Evolutionary conservation across 495 filamentous ascomycete species (phyloP).

Genomic region (Chaetomium tenue): DNA sequence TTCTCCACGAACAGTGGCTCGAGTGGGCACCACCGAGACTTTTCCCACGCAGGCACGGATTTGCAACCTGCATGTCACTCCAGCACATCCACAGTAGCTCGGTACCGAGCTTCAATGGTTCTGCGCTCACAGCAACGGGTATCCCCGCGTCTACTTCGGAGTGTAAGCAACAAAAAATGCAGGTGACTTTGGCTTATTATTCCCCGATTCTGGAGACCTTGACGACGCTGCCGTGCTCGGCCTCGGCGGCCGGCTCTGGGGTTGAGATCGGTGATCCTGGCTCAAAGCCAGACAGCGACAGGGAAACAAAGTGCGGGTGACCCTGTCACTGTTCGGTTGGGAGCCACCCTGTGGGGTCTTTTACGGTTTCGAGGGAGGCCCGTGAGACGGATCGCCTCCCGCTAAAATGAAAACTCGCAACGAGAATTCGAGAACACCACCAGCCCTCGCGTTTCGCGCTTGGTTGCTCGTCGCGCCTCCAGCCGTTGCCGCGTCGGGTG

Average conservation of each 20-base stretch:
- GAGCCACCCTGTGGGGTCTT: not conserved
- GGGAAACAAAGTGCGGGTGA: not conserved
- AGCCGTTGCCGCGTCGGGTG: not conserved
- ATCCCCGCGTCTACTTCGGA: constrained; percentile 3
- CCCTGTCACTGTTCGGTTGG: constrained; percentile 6
- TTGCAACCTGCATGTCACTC: constrained; percentile 7
- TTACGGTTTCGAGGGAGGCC: not conserved
- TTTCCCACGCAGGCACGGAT: not conserved
- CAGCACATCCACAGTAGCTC: not conserved
- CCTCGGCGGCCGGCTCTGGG: not conserved
- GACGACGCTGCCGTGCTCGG: not conserved
- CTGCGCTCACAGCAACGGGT: constrained; percentile 16
- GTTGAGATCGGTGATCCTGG: constrained; percentile 7
- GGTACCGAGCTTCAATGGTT: not conserved
- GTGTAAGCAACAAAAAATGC: too few relatives aligned
- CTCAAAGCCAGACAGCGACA: not conserved
- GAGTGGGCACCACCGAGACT: constrained; percentile 17
- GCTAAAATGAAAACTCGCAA: constrained; percentile 10
- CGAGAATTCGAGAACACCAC: not conserved
- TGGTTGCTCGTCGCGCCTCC: constrained; percentile 3
- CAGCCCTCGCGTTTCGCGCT: constrained; percentile 20
- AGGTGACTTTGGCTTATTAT: too few relatives aligned
- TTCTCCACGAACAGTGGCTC: constrained; percentile 8
- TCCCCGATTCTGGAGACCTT: not conserved
- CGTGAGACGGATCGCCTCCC: constrained; percentile 19